These are phyloP conservation scores for Tulasnella sp. DNA, from an alignment of 768 basidiomycete genomes.

Conservation along the genomic window DNA sequence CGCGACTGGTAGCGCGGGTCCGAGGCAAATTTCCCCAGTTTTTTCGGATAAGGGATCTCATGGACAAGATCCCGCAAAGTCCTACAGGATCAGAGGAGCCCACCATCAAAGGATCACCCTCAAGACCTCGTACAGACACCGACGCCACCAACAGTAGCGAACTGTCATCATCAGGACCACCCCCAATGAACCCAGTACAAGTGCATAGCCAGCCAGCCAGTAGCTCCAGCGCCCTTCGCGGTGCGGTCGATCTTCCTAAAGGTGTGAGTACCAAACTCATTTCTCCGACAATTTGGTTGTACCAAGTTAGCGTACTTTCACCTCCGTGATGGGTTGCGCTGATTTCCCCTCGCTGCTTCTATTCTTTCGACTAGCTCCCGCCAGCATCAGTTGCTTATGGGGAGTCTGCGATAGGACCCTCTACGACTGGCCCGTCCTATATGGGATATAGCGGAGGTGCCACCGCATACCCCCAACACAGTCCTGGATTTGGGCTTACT, in stretches of 20 bases:
- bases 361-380: background rate
- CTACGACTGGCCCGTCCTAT: background rate
- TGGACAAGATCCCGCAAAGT: conserved; percentile 12
- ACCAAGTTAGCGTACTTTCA: too few species aligned
- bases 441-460: background rate
- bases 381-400: background rate
- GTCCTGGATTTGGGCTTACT: background rate
- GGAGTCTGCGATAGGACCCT: too few species aligned
- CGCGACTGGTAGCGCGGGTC: conserved; percentile 19
- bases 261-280: background rate
- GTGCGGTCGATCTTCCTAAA: conserved; percentile 10
- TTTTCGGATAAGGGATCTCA: conserved; percentile 17
- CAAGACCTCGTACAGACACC: background rate
- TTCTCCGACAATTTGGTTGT: too few species aligned
- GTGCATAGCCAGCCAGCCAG: background rate
- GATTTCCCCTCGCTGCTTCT: too few species aligned
- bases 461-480: background rate
- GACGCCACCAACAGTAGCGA: background rate
- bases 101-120: background rate
- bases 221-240: background rate
- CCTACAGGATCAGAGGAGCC: background rate
- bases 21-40: conserved; percentile 20
- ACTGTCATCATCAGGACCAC: background rate
- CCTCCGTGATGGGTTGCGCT: too few species aligned
- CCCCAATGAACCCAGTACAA: background rate